Evolutionary conservation across 73 alveolate species (phyloP), one percentile per base, ranked within the genome.

Genomic region (Diophrys sp.): DNA sequence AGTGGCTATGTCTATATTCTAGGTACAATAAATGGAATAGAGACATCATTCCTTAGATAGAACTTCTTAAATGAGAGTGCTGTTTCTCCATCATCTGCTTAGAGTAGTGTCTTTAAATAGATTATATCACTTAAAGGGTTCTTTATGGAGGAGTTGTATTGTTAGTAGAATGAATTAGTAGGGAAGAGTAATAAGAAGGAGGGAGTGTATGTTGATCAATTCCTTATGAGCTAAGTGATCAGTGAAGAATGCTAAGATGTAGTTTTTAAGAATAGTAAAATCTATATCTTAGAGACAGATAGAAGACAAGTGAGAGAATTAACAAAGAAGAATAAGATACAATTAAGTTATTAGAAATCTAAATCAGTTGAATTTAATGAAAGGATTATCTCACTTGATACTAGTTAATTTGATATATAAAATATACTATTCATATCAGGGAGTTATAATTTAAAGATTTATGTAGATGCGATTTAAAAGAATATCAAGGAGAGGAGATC

Each of bases 1-100:
- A 72, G 81, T 5, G 81, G 81, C 1, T 73, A 73, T 44, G 25
- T 73, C 0, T 73, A 44, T 27, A 54, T 73, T 18, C 33, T 73
- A 18, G 81, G 81, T 1, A 67, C 14, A 27, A 53, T 73, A 8
- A 73, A 73, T 44, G 62, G 62, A 18, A 11, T 11, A 44, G 62
- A 44, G 62, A 44, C 62, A 5, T 44, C 62, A 18, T 44, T 44
- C 18, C 18, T 44, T 5, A 44, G 62, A 18, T 44, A 44, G 62
- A 44, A 44, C 18, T 44, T 44, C 62, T 44, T 44, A 44, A 18
- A 5, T 11, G 62, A 44, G 62, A 44, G 18, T n/a, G n/a, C n/a
- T n/a, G n/a, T n/a, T n/a, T n/a, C n/a, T n/a, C n/a, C n/a, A n/a
- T n/a, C n/a, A 44, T 18, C 62, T 11, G 18, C 5, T 11, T 44